Percentiles rank a stretch among this genome's conserved stretches.
Conservation (phyloP, 2,329 filamentous ascomycete genomes). For the Penicillium sp. region DNA sequence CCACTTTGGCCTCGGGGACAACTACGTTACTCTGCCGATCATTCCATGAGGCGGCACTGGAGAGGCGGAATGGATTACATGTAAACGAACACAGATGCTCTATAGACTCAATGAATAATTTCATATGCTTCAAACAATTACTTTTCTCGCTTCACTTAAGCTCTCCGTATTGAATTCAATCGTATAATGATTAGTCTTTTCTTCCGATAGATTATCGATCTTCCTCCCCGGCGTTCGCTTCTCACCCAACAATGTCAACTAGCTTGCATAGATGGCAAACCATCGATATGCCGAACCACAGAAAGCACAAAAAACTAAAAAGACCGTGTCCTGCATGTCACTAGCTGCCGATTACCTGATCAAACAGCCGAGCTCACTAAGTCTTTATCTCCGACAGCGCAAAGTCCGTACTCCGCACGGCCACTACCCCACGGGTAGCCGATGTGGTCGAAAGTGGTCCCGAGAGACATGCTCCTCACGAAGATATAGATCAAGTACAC, state of each 20-base stretch:
- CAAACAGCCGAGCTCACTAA: neutral
- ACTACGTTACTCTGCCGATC: constrained; percentile 53
- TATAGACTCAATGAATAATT: neutral
- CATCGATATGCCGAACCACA: neutral
- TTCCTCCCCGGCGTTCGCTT: neutral
- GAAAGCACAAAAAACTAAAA: neutral
- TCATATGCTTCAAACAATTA: neutral
- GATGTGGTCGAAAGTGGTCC: constrained; percentile 30
- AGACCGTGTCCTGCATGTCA: neutral
- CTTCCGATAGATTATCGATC: too few species aligned
- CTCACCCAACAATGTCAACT: neutral
- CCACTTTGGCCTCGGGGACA: constrained; percentile 50
- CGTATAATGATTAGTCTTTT: neutral
- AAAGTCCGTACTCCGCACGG: neutral
- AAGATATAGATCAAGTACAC: constrained; percentile 14
- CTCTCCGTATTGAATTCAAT: neutral
- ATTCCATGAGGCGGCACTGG: constrained; percentile 38
- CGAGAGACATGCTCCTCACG: constrained; percentile 15
- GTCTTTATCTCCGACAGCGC: neutral
- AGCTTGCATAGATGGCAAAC: neutral
- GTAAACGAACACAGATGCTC: neutral
- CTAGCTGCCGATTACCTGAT: neutral
- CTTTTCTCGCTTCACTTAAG: neutral
- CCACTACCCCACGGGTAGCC: constrained; percentile 10
- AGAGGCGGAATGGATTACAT: neutral